Evolutionary conservation across 768 basidiomycete species (phyloP), one percentile per base, ranked within the genome.

Genomic region (Daedaleopsis sinensis): DNA sequence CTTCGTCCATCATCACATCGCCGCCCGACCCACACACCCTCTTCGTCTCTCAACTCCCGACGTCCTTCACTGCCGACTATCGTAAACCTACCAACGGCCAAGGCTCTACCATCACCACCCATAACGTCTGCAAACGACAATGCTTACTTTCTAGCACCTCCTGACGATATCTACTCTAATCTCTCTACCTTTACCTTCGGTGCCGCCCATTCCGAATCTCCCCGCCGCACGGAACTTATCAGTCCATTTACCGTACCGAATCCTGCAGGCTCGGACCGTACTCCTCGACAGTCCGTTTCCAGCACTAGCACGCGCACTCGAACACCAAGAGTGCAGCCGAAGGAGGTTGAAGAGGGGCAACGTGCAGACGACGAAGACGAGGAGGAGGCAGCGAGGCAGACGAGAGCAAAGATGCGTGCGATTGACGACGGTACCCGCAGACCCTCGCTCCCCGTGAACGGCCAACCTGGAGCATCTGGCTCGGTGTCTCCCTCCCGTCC

Each of bases 131-230:
- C 38, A 54, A 52, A 54, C 51, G 52, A 56, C 52, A 53, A 61
- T 58, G 57, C 64, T 38, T 42, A 50, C 24, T 48, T 62, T 43
- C 57, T 63, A 53, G 50, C 42, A 46, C 47, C 47, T 46, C 44
- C 61, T 27, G 74, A 74, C 47, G 73, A 72, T 58, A 61, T 80
- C 38, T 79, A 82, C 67, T 75, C 77, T 3, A 70, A 70, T 55
- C 72, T 82, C 23, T 74, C 78, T 21, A 74, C 64, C 48, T 82
- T 74, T 67, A 79, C 78, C 8, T 82, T 82, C 61, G 80, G 81
- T 36, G 72, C 69, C 13, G 70, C 73, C 16, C 67, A 59, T 7
- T 51, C 67, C 1, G 61, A 58, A 10, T 61, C 67, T 6, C 67
- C 59, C 49, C 76, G 53, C 39, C 68, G 39, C 13, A 49, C 68